Conservation (phyloP, 352 stramenopile genomes). For the Phytophthora podocarpi region DNA sequence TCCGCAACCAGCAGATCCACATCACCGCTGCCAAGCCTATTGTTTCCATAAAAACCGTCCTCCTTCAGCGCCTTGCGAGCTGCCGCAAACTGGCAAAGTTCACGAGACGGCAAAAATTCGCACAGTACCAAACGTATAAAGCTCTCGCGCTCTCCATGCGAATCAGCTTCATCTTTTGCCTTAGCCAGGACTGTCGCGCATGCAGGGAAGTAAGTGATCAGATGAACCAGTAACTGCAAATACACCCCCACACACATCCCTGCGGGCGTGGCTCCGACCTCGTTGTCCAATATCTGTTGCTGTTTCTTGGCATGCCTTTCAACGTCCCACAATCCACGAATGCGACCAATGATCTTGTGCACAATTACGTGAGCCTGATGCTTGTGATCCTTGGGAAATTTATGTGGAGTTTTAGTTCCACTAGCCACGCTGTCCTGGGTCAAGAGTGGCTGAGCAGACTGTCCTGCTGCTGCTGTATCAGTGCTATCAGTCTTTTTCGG, state of each 20-base stretch:
- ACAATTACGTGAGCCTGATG: constrained; percentile 65
- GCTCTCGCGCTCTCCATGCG: constrained; percentile 31
- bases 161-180: constrained; percentile 35
- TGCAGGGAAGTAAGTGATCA: constrained; percentile 72
- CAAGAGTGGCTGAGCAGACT: background rate
- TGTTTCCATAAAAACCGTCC: constrained; percentile 51
- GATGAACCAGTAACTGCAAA: constrained; percentile 70
- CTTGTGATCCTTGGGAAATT: constrained; percentile 72
- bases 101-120: constrained; percentile 75
- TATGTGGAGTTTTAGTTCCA: constrained; percentile 44
- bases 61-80: constrained; percentile 60
- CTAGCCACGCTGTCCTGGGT: constrained; percentile 25
- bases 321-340: constrained; percentile 54
- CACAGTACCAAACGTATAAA: constrained; percentile 65
- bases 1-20: constrained; percentile 42
- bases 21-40: constrained; percentile 27
- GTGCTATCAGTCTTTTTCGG: constrained; percentile 30
- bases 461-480: constrained; percentile 10
- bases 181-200: constrained; percentile 76
- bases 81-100: constrained; percentile 71
- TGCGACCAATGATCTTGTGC: constrained; percentile 67
- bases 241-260: constrained; percentile 70
- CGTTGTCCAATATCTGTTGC: constrained; percentile 1
- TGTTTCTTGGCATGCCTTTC: constrained; percentile 49
- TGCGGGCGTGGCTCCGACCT: constrained; percentile 9